Base-by-base conservation (phyloP, 2,329 filamentous ascomycete species). In the Coniochaeta pulveracea region DNA sequence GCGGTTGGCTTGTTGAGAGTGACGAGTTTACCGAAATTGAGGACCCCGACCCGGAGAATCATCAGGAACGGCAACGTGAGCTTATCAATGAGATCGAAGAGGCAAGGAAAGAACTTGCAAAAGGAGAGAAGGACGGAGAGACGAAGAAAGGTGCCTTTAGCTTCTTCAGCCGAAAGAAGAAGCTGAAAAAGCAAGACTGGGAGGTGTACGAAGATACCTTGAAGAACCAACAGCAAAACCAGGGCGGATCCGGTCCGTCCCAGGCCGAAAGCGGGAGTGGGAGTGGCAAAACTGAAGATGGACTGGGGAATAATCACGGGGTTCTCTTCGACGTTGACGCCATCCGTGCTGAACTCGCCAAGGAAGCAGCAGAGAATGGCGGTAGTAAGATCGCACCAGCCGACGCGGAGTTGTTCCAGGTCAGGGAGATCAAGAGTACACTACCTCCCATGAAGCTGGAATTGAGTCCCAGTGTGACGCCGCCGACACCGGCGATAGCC, bases 1-100 rank as follows among this genome's bases (percentile, higher is more conserved):
- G 88, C 22, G 91, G 88, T 11, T 98, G 88, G 86, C 62, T 80
- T 34, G 84, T 96, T 4, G 80, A 94, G 48, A 88, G 80, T 42
- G 86, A 95, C 46, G 89, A 96, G 52, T 98, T 96, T 50, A 79
- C 74, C 1, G 91, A 98, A 57, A 96, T 98, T 39, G 91, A 96
- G 52, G 91, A 98, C 45, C 86, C 91, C 0, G 91, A 98, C 48
- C 91, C 91, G 1, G 91, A 96, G 0, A 89, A 93, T 45, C 89
- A 96, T 57, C 70, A 75, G 33, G 71, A 85, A 51, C 71, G 88
- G 30, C 91, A 98, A 56, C 72, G 86, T 36, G 89, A 96, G 56
- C 72, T 98, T 26, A 94, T 98, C 52, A 86, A 82, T 47, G 91
- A 98, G 57, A 94, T 98, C 34, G 89, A 96, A 52, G 88, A 93